A percentile compares a stretch with the other conserved stretches of the same genome.
phyloP scores from a whole-genome alignment of 352 stramenopile genomes.

The Phytopythium chamaehyphon region DNA sequence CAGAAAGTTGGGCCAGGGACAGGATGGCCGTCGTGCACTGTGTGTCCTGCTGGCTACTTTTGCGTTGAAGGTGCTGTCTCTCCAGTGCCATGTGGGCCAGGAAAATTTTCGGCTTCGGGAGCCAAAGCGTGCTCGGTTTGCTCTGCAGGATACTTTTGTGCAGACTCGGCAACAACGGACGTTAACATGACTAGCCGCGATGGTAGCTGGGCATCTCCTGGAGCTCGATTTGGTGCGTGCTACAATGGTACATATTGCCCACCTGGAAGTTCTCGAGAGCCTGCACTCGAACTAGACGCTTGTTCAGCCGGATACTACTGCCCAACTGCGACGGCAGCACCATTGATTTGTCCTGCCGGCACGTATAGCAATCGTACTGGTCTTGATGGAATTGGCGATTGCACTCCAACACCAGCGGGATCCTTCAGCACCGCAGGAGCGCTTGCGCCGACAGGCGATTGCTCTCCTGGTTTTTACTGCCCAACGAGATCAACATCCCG shows the following conservation, averaged over 20 bases:
- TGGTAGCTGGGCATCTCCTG: slow-evolving; percentile 49
- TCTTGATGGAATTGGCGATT: slow-evolving; percentile 69
- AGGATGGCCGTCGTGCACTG: slow-evolving; percentile 57
- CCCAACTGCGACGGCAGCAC: slow-evolving; percentile 52
- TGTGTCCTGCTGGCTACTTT: slow-evolving; percentile 80
- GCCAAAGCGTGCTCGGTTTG: slow-evolving; percentile 56
- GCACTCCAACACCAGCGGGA: slow-evolving; percentile 63
- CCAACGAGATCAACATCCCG: slow-evolving; percentile 54
- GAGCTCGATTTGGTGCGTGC: slow-evolving; percentile 65
- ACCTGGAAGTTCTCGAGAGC: slow-evolving; percentile 57
- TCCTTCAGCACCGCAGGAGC: slow-evolving; percentile 65
- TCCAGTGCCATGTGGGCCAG: slow-evolving; percentile 69
- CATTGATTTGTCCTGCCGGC: slow-evolving; percentile 76
- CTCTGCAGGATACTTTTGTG: slow-evolving; percentile 79
- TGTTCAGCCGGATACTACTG: slow-evolving; percentile 85
- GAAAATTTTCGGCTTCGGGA: slow-evolving; percentile 48
- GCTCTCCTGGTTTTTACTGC: slow-evolving; percentile 83
- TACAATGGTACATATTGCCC: slow-evolving; percentile 89
- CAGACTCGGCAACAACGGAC: slow-evolving; percentile 59
- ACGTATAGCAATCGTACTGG: slow-evolving; percentile 83
- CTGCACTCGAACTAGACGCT: slow-evolving; percentile 58
- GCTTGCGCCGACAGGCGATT: slow-evolving; percentile 52
- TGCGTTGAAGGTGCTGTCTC: slow-evolving; percentile 60
- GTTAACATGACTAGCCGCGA: slow-evolving; percentile 54
- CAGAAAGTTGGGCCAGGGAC: slow-evolving; percentile 51